phyloP scores from a whole-genome alignment of 2,329 filamentous ascomycete species.

The Aspergillus caelatus region DNA sequence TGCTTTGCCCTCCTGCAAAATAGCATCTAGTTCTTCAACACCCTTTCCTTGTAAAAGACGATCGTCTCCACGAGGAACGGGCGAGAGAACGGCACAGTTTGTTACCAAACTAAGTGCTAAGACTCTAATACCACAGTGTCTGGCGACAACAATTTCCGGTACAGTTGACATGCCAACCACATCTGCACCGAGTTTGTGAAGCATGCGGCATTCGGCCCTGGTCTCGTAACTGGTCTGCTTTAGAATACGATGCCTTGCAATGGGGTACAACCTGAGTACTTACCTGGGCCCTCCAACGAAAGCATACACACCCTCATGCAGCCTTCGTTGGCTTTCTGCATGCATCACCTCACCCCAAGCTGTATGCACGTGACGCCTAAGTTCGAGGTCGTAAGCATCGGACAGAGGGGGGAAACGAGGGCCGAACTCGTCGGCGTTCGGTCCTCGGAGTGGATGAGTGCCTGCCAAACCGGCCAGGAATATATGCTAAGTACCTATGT shows the following conservation, averaged over 20 bases:
- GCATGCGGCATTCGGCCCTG: conserved; percentile 65
- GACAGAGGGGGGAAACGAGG: conserved; percentile 65
- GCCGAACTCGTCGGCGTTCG: conserved; percentile 65
- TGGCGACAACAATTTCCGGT: conserved; percentile 67
- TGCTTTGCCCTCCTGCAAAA: conserved; percentile 62
- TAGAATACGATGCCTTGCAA: neutral
- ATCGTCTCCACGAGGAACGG: conserved; percentile 62
- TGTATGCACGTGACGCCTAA: conserved; percentile 60
- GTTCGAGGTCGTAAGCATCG: conserved; percentile 66
- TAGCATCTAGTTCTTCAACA: conserved; percentile 54
- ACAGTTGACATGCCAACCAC: conserved; percentile 73
- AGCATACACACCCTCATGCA: conserved; percentile 69
- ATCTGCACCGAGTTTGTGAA: conserved; percentile 64
- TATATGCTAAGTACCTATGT: conserved; percentile 53
- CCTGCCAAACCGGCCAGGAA: conserved; percentile 66
- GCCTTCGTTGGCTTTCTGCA: conserved; percentile 50
- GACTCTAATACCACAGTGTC: conserved; percentile 65
- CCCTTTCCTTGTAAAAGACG: conserved; percentile 54
- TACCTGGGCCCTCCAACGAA: conserved; percentile 66
- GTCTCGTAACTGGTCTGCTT: conserved; percentile 59
- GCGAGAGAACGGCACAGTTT: conserved; percentile 63
- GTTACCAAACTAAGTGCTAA: conserved; percentile 69
- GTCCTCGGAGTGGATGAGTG: conserved; percentile 63
- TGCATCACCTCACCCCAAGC: conserved; percentile 57
- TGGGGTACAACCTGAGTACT: conserved; percentile 22